Percentiles rank a stretch among this genome's conserved stretches.
Conservation (phyloP, 805 yeast genomes). For the Schwanniomyces pseudopolymorphus region DNA sequence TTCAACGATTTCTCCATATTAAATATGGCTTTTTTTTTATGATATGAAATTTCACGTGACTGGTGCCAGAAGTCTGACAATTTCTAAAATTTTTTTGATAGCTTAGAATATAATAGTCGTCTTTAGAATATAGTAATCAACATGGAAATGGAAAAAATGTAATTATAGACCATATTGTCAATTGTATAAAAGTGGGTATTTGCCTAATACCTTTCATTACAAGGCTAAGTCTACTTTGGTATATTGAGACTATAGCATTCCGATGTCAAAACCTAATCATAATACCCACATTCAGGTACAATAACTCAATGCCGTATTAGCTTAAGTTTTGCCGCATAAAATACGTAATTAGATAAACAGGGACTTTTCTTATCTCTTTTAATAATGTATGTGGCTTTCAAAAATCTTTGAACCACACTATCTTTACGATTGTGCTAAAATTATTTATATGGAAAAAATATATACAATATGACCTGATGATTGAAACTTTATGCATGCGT, state of each 20-base stretch:
- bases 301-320: background rate
- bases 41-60: conserved; percentile 2
- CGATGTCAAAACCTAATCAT: background rate
- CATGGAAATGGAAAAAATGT: too few relatives aligned
- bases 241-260: background rate
- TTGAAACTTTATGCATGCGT: background rate
- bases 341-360: background rate
- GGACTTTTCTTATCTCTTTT: background rate
- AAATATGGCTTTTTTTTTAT: background rate
- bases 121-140: too few relatives aligned
- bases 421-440: background rate
- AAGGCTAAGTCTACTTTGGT: background rate
- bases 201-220: background rate
- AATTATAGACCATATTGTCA: too few relatives aligned
- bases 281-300: background rate
- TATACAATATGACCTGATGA: background rate
- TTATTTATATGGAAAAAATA: too few relatives aligned
- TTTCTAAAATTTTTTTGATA: too few relatives aligned
- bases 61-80: too few relatives aligned
- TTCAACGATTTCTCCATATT: background rate
- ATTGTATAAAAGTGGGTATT: background rate
- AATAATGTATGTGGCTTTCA: background rate
- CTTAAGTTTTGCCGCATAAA: background rate
- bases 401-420: background rate
- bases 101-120: too few relatives aligned